Base-by-base conservation (phyloP, 1,284 basidiomycete species). In the Leccinum variabile region DNA sequence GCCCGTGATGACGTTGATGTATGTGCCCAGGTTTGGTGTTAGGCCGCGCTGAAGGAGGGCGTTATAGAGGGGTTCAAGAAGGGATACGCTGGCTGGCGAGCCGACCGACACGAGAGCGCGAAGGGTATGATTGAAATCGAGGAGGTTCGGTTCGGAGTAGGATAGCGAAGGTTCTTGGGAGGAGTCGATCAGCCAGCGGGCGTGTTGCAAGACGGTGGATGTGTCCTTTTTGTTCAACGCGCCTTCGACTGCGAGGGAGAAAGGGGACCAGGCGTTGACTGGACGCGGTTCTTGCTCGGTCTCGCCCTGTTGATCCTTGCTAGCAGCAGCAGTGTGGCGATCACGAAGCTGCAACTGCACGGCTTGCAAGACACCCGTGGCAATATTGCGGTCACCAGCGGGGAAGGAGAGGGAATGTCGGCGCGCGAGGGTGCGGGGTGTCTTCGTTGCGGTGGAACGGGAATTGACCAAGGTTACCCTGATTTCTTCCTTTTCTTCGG, bases 61-160 rank as follows among this genome's bases (percentile, higher is more conserved):
- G 69, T 91, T 86, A 80, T 97, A 97, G 5, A 87, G 81, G 62
- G 88, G 84, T 64, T 92, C 76, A 56, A 95, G 77, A 46, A 82
- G 73, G 0, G 80, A 78, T 46, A 93, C 80, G 86, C 83, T 66
- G 87, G 82, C n/a, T 3, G 63, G n/a, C 3, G 68, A 60, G 14
- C 86, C 87, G 5, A 13, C 71, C 65, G 22, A 67, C 60, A 61
- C 90, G 84, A 39, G 83, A 77, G 72, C 65, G 30, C 81, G 70
- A 2, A 94, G 75, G 0, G 85, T 86, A 5, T 80, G 73, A 70
- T 95, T 95, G 80, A 88, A 94, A 7, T 88, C 82, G 13, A 72
- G 68, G 14, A 84, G 70, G 11, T 72, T 70, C 13, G 74, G 67
- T 1, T 66, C 67, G 28, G 66, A 55, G 62, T 65, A 69, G 10